A percentile compares a stretch with the other conserved stretches of the same genome.
phyloP scores from a whole-genome alignment of 2,329 filamentous ascomycete genomes.

The Aspergillus ochraceus region DNA sequence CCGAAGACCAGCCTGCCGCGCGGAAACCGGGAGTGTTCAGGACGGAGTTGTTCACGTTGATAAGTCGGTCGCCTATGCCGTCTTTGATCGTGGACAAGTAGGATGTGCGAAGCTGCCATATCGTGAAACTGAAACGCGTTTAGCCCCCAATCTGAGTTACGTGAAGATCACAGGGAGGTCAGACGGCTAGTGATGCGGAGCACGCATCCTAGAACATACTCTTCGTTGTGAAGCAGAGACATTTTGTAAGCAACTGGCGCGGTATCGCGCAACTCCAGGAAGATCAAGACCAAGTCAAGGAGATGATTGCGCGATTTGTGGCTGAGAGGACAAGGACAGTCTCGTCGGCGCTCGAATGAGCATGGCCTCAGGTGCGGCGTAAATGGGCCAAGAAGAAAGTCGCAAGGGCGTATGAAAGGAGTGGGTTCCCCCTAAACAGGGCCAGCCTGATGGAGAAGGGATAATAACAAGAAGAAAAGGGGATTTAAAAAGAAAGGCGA shows the following conservation, averaged over 20 bases:
- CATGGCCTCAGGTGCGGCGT: constrained; percentile 13
- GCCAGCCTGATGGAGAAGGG: constrained; percentile 31
- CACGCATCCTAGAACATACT: constrained; percentile 37
- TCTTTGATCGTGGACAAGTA: constrained; percentile 66
- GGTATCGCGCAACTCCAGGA: neutral
- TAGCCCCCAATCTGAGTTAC: constrained; percentile 9
- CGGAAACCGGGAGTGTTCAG: constrained; percentile 66
- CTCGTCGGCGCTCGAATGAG: constrained; percentile 6
- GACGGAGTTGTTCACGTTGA: constrained; percentile 63
- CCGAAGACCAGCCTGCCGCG: constrained; percentile 60
- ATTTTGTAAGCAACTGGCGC: constrained; percentile 29
- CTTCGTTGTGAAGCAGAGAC: constrained; percentile 54
- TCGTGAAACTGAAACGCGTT: constrained; percentile 54
- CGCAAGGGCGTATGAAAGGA: constrained; percentile 10
- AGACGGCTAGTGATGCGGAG: neutral
- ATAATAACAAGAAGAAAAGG: neutral
- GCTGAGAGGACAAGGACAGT: constrained; percentile 4
- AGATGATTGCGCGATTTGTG: neutral
- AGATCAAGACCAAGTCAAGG: neutral
- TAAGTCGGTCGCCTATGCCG: constrained; percentile 65
- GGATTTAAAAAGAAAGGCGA: neutral
- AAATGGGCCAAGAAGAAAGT: constrained; percentile 13
- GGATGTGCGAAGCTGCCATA: constrained; percentile 65
- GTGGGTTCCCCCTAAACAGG: constrained; percentile 25
- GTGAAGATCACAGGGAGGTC: neutral